A percentile compares a stretch with the other conserved stretches of the same genome.
phyloP scores from a whole-genome alignment of 2,329 filamentous ascomycete genomes.

The Aspergillus ruber region DNA sequence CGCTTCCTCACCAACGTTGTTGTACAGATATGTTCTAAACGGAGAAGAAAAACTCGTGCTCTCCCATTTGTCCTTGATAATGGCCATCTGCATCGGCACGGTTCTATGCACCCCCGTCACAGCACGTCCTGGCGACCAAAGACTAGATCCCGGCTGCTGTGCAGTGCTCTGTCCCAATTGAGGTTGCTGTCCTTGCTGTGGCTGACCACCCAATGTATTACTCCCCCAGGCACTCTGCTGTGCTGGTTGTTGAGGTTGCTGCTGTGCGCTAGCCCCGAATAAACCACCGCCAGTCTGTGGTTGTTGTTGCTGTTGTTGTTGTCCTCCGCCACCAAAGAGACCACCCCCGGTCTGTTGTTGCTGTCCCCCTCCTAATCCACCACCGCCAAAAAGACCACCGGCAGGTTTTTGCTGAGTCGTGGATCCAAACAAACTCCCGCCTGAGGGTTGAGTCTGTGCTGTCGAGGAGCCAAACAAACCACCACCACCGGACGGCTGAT shows the following conservation, averaged over 20 bases:
- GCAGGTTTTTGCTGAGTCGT: conserved; percentile 11
- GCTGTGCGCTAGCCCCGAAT: conserved; percentile 25
- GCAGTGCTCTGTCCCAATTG: conserved; percentile 37
- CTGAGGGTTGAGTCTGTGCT: conserved; percentile 19
- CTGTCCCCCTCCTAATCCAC: conserved; percentile 11
- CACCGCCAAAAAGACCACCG: conserved; percentile 20
- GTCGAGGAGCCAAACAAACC: conserved; percentile 31
- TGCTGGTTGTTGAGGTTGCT: conserved; percentile 17
- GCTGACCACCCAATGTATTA: conserved; percentile 10
- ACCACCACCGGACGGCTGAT: conserved; percentile 19
- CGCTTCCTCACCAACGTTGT: conserved; percentile 52
- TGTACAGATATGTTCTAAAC: conserved; percentile 59
- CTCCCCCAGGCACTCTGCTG: conserved; percentile 24
- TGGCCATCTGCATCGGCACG: conserved; percentile 54
- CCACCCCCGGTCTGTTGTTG: conserved; percentile 21
- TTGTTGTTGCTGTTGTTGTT: conserved; percentile 8
- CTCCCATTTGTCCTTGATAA: conserved; percentile 59
- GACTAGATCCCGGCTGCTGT: conserved; percentile 30
- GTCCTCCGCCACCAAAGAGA: conserved; percentile 19
- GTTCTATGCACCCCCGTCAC: conserved; percentile 52
- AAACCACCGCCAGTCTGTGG: conserved; percentile 27
- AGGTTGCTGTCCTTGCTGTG: conserved; percentile 24
- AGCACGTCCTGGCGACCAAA: conserved; percentile 40
- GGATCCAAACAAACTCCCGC: conserved; percentile 20
- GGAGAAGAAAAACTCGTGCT: conserved; percentile 45